A percentile compares a stretch with the other conserved stretches of the same genome.
Evolutionary conservation across 1,284 basidiomycete species (phyloP).

Genomic region (Puccinia novopanici): DNA sequence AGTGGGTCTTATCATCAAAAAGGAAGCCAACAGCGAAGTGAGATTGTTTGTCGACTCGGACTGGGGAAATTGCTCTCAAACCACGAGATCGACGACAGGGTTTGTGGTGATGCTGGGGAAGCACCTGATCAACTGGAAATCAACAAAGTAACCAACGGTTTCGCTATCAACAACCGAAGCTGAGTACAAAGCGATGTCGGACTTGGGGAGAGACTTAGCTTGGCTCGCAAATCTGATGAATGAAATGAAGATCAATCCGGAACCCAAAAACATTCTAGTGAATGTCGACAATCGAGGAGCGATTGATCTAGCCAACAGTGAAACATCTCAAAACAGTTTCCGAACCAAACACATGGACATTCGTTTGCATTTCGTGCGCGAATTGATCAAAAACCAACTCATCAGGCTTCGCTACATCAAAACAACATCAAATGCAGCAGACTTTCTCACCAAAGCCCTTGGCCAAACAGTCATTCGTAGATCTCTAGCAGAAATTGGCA

Average conservation of each 20-base stretch:
- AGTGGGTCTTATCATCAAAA: not conserved
- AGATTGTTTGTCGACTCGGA: not conserved
- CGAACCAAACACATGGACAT: too few relatives aligned
- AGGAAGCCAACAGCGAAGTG: not conserved
- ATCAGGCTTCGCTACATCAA: too few relatives aligned
- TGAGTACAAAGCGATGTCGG: conserved; percentile 57
- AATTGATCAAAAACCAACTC: too few relatives aligned
- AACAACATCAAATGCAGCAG: too few relatives aligned
- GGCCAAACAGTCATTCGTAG: too few relatives aligned
- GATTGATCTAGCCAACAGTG: not conserved
- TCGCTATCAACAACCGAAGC: conserved; percentile 31
- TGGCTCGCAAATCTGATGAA: conserved; percentile 58
- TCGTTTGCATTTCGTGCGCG: too few relatives aligned
- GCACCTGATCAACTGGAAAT: not conserved
- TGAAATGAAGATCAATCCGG: not conserved
- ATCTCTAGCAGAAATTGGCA: too few relatives aligned
- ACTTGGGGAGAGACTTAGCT: conserved; percentile 61
- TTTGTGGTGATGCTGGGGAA: not conserved
- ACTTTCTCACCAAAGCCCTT: too few relatives aligned
- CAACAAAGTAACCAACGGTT: not conserved
- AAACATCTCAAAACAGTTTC: not conserved
- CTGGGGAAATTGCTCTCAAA: not conserved
- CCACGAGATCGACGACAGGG: not conserved
- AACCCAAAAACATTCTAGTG: not conserved
- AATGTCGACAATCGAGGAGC: not conserved